Conservation (phyloP, 2,329 filamentous ascomycete species). For the Penicillium sp. region DNA sequence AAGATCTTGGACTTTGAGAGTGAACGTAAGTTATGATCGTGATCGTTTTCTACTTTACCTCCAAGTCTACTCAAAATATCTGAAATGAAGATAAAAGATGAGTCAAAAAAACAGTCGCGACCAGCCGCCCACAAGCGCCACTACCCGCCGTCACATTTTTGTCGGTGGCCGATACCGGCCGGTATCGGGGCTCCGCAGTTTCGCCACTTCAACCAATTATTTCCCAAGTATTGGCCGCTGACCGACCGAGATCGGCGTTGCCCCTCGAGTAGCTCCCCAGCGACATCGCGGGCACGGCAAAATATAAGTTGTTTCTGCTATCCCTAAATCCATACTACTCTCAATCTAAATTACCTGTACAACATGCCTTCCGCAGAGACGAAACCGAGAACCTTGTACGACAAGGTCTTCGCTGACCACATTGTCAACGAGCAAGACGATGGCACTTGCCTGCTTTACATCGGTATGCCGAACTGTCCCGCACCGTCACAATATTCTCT, state of each 20-base stretch:
- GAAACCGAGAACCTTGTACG: slow-evolving; percentile 82
- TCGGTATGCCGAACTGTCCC: slow-evolving; percentile 59
- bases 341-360: slow-evolving; percentile 21
- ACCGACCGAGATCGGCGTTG: slow-evolving; percentile 37
- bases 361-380: slow-evolving; percentile 73
- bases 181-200: slow-evolving; percentile 15
- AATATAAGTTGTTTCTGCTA: slow-evolving; percentile 23
- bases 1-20: no score
- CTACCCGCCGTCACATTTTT: slow-evolving; percentile 20
- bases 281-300: slow-evolving; percentile 37
- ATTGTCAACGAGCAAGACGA: slow-evolving; percentile 94
- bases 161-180: slow-evolving; percentile 1
- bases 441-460: slow-evolving; percentile 89
- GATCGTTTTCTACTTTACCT: neutral
- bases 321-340: slow-evolving; percentile 3
- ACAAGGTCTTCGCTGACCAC: slow-evolving; percentile 94
- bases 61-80: neutral
- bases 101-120: neutral
- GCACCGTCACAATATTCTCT: slow-evolving; percentile 4
- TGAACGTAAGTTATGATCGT: neutral
- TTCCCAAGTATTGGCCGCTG: slow-evolving; percentile 28
- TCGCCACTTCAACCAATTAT: slow-evolving; percentile 28
- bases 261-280: slow-evolving; percentile 32
- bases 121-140: slow-evolving; percentile 19
- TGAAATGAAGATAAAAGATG: neutral